Base-by-base conservation (phyloP, 495 filamentous ascomycete species). In the Lophiotrema nucula region DNA sequence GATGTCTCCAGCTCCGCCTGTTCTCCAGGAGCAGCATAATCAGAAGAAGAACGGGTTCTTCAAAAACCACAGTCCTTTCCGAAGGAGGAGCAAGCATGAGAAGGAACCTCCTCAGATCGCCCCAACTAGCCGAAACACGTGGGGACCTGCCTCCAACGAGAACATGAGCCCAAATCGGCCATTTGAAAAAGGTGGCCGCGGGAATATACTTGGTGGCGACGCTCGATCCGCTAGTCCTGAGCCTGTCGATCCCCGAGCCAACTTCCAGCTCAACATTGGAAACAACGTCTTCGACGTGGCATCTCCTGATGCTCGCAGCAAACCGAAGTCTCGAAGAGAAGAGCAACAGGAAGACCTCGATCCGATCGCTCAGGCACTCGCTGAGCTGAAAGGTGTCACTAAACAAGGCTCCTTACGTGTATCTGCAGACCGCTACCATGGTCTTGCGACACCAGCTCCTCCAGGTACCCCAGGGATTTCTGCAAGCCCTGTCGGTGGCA, bases 221-320 rank as follows among this genome's bases (percentile, higher is more conserved):
- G 69, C 56, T 38, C 68, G 64, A 1, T 77, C 77, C 45, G 72
- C 74, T n/a, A 86, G 87, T 66, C 89, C 91, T 1, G 95, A 99
- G 47, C 93, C 91, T 2, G 90, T 92, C 25, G 92, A 96, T 69
- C 92, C 95, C 28, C 82, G 92, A 33, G 88, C 95, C 42, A 95
- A 88, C 71, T 85, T 97, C 67, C 92, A 96, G 43, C 79, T 99
- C n/a, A 96, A 96, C 69, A 82, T 99, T 16, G 95, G 95, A 6
- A 87, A 90, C 66, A 99, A 97, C 64, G 91, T 97, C 22, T 97
- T 99, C 73, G 86, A 96, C 64, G 92, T 99, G 6, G 88, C 89
- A n/a, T 88, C 88, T 4, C 88, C 90, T 0, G 89, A 92, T 52
- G 52, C 77, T 1, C 73, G 49, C 63, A 59, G 3, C 72, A 73